A percentile compares a stretch with the other conserved stretches of the same genome.
phyloP scores from a whole-genome alignment of 2,329 filamentous ascomycete genomes.

The Botrytis fabae region DNA sequence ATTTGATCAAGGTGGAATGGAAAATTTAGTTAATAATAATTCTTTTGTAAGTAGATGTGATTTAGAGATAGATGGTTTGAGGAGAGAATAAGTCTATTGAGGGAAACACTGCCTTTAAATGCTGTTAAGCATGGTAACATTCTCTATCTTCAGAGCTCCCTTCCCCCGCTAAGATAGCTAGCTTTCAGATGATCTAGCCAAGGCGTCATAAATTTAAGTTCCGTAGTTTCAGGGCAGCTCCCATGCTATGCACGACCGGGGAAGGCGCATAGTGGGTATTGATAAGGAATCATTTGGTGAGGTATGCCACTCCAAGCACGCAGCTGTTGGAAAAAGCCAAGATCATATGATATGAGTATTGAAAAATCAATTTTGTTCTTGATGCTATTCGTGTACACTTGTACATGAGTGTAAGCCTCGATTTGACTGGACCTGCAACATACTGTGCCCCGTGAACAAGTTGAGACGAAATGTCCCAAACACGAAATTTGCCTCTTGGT shows the following conservation, averaged over 20 bases:
- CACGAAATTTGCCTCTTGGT: not conserved
- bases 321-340: conserved; percentile 7
- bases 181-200: conserved; percentile 10
- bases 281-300: conserved; percentile 17
- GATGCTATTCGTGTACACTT: not conserved
- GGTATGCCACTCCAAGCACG: not conserved
- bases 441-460: not conserved
- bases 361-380: not conserved
- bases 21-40: not conserved
- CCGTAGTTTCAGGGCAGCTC: conserved; percentile 16
- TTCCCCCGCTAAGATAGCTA: not conserved
- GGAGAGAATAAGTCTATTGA: not conserved
- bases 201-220: conserved; percentile 17
- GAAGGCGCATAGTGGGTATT: conserved; percentile 15
- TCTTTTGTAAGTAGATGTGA: not conserved
- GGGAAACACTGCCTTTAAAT: conserved; percentile 11
- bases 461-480: not conserved
- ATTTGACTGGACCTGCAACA: not conserved
- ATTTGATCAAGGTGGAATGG: not conserved
- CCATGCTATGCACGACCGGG: conserved; percentile 17
- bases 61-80: not conserved
- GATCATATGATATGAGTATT: conserved; percentile 17
- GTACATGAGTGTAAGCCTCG: not conserved
- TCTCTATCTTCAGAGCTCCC: not conserved
- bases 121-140: not conserved